Evolutionary conservation across 495 filamentous ascomycete genomes (phyloP).

Genomic region (Podospora bellae-mahoneyi): DNA sequence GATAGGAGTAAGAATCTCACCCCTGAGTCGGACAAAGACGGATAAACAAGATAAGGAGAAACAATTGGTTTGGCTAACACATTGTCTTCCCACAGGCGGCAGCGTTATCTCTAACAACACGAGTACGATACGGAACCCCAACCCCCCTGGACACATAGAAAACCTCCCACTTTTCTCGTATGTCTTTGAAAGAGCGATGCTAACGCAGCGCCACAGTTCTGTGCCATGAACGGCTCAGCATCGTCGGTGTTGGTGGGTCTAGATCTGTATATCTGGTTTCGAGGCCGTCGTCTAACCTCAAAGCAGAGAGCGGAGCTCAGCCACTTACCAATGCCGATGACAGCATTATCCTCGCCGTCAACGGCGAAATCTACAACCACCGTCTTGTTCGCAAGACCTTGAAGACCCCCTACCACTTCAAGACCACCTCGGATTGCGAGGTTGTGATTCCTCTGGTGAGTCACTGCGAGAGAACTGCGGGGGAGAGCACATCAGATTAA

Average conservation of each 20-base stretch:
- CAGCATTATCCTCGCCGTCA: slow-evolving; percentile 88
- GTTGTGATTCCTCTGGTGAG: slow-evolving; percentile 93
- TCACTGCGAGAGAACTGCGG: not conserved
- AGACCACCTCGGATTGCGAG: slow-evolving; percentile 97
- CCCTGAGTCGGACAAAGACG: slow-evolving; percentile 24
- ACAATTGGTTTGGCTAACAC: slow-evolving; percentile 5
- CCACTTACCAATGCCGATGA: slow-evolving; percentile 89
- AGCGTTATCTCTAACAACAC: slow-evolving; percentile 85
- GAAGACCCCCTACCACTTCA: slow-evolving; percentile 81
- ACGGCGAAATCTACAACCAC: slow-evolving; percentile 99
- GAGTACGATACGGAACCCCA: slow-evolving; percentile 51
- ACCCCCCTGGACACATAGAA: slow-evolving; percentile 2
- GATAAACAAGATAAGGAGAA: slow-evolving; percentile 8
- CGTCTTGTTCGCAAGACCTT: slow-evolving; percentile 82
- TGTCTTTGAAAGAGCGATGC: slow-evolving; percentile 7
- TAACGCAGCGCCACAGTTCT: slow-evolving; percentile 61
- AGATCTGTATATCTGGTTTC: slow-evolving; percentile 22
- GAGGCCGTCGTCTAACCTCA: slow-evolving; percentile 31
- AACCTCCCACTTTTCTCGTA: not conserved
- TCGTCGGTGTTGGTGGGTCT: slow-evolving; percentile 89
- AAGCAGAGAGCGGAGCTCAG: slow-evolving; percentile 84
- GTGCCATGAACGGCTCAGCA: slow-evolving; percentile 93
- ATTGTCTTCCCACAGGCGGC: slow-evolving; percentile 58
- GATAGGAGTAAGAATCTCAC: slow-evolving; percentile 83
- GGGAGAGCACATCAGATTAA: not conserved